Evolutionary conservation across 78 protist species (phyloP), one percentile per base, ranked within the genome.

Genomic region (Dictyostelium citrinum): DNA sequence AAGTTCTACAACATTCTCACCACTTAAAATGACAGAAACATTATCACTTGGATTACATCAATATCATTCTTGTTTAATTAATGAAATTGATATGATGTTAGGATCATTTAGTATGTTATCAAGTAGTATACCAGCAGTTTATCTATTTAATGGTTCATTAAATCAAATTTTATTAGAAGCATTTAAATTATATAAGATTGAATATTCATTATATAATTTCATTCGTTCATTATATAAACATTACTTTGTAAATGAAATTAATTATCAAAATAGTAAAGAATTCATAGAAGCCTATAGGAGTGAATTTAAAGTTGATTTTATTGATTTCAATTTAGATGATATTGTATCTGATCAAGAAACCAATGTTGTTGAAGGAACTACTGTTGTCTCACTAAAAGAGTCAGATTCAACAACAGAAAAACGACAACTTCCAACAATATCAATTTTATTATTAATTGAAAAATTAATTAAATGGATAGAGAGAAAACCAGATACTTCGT

Each of bases 21-120:
- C 83, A 55, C 33, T 75, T 8, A 88, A 88, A 58, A 88, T 88
- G 93, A 79, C 93, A 61, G 93, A 88, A 49, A 67, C 93, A 20
- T 60, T 88, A 17, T 88, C 93, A 10, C 35, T 39, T n/a, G 82
- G 84, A n/a, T 33, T 88, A 35, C 84, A 88, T 2, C 85, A 67
- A 51, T 67, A 31, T 31, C 93, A 88, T 78, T 11, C 70, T 17
- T 49, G 81, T 46, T 46, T 88, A 37, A 88, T 88, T 35, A 78
- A 67, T 88, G 93, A 88, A 78, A 88, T 88, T 24, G 93, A 88
- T 39, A 27, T 64, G 8, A 78, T 88, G 84, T 41, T 88, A 14
- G 39, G 49, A 16, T 46, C 67, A 24, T 67, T 76, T 16, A 68
- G 39, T 31, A 20, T 27, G 5, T n/a, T 88, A 24, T 55, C 80